phyloP scores from a whole-genome alignment of 805 yeast genomes.

The Suhomyces sp. region DNA sequence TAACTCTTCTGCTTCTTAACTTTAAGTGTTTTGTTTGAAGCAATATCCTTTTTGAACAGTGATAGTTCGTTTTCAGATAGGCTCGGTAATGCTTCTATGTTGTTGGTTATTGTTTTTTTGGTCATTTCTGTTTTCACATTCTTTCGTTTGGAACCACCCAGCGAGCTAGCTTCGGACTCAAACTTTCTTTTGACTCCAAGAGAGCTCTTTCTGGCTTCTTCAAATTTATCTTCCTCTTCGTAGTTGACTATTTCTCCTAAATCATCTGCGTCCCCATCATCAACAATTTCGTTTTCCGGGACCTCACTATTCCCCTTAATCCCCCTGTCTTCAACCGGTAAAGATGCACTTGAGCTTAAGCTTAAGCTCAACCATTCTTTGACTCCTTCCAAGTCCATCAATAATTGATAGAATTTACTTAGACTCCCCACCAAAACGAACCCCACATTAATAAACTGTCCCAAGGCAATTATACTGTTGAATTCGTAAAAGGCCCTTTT shows the following conservation, averaged over 20 bases:
- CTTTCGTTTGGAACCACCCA: not conserved
- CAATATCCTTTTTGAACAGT: too few relatives aligned
- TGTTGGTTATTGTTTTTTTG: too few relatives aligned
- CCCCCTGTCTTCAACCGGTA: too few relatives aligned
- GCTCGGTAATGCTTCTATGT: too few relatives aligned
- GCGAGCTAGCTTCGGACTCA: not conserved
- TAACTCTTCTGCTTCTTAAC: slow-evolving; percentile 4
- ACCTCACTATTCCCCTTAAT: too few relatives aligned
- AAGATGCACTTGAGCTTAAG: too few relatives aligned
- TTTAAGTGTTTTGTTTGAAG: too few relatives aligned
- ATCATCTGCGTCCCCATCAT: slow-evolving; percentile 31
- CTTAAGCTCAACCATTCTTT: too few relatives aligned
- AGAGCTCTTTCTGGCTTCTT: not conserved
- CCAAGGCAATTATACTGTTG: slow-evolving; percentile 66
- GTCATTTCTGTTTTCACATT: too few relatives aligned
- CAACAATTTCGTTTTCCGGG: not conserved
- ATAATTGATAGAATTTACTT: slow-evolving; percentile 41
- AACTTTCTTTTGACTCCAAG: not conserved
- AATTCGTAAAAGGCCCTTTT: slow-evolving; percentile 58
- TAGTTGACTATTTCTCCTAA: slow-evolving; percentile 19
- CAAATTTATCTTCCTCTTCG: too few relatives aligned
- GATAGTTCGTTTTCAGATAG: too few relatives aligned
- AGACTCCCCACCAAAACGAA: slow-evolving; percentile 61
- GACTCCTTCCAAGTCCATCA: slow-evolving; percentile 19
- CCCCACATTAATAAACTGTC: slow-evolving; percentile 76